phyloP scores from a whole-genome alignment of 2,329 filamentous ascomycete genomes.

The Neoascochyta sp. region DNA sequence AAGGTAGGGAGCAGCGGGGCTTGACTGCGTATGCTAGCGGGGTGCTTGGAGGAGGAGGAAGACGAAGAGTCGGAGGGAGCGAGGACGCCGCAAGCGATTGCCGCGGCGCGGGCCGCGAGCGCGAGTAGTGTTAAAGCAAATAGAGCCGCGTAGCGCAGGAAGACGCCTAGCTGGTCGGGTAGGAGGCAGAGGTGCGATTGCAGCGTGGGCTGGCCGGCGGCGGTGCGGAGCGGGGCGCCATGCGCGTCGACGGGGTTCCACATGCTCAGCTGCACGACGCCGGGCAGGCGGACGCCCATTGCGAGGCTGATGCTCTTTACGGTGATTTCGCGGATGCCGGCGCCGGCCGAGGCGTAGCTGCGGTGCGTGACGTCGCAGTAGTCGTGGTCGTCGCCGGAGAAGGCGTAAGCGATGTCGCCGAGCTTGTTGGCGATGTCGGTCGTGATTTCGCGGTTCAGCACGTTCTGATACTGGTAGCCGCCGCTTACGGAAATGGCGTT shows the following conservation, averaged over 20 bases:
- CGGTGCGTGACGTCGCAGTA: constrained; percentile 89
- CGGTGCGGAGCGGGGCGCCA: constrained; percentile 29
- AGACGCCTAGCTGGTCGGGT: constrained; percentile 81
- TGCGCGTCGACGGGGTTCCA: constrained; percentile 79
- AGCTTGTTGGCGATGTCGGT: constrained; percentile 70
- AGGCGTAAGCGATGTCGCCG: constrained; percentile 79
- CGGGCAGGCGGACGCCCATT: constrained; percentile 87
- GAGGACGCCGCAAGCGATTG: constrained; percentile 29
- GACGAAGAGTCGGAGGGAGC: neutral
- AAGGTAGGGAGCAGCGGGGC: constrained; percentile 29
- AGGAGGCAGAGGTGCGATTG: constrained; percentile 89
- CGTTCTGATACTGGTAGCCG: constrained; percentile 97
- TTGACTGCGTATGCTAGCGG: constrained; percentile 5
- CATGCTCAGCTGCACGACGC: constrained; percentile 81
- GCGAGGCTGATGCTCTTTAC: constrained; percentile 95
- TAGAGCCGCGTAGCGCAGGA: constrained; percentile 70
- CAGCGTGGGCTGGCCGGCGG: constrained; percentile 56
- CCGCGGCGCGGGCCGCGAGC: constrained; percentile 45
- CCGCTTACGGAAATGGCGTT: constrained; percentile 73
- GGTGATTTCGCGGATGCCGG: constrained; percentile 70
- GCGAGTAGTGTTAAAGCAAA: constrained; percentile 51
- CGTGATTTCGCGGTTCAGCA: constrained; percentile 74
- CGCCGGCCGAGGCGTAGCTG: constrained; percentile 57
- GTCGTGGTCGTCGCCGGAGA: constrained; percentile 96
- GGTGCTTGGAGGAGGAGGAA: neutral